These are phyloP conservation scores for Gypsophila paniculata DNA, from an alignment of 179 eudicot species.

Conservation along the genomic window DNA sequence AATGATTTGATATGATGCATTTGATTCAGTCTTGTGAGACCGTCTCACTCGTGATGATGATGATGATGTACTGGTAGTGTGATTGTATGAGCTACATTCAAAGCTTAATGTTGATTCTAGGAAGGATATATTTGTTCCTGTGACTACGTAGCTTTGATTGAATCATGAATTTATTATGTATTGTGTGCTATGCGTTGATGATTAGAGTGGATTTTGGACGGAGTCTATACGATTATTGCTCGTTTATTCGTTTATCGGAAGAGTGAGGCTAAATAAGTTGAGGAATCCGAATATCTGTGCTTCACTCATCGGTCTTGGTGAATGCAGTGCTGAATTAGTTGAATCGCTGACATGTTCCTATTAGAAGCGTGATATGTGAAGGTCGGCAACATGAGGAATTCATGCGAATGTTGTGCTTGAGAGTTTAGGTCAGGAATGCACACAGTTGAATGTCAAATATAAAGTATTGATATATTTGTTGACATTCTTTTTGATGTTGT, in stretches of 20 bases:
- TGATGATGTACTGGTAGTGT: neutral
- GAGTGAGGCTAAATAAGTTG: too few relatives aligned
- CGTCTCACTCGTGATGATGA: too few relatives aligned
- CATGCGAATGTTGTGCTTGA: slow-evolving; percentile 6
- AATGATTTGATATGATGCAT: neutral
- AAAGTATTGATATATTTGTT: neutral
- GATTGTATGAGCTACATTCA: neutral
- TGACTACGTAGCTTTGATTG: neutral
- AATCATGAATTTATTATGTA: too few relatives aligned
- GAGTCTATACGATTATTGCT: too few relatives aligned
- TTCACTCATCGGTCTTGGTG: neutral
- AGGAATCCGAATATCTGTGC: neutral
- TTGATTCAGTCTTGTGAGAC: too few relatives aligned
- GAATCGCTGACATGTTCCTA: neutral
- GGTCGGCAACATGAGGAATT: neutral
- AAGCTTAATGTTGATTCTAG: neutral
- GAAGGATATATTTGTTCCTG: neutral
- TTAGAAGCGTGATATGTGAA: neutral
- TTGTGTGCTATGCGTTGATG: neutral
- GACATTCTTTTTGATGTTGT: neutral
- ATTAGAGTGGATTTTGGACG: neutral
- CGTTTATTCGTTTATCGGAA: too few relatives aligned
- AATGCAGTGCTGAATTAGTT: neutral
- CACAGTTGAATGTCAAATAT: neutral
- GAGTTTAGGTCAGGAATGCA: neutral